These are phyloP conservation scores for Parathielavia hyrcaniae DNA, from an alignment of 495 filamentous ascomycete genomes.

Conservation along the genomic window DNA sequence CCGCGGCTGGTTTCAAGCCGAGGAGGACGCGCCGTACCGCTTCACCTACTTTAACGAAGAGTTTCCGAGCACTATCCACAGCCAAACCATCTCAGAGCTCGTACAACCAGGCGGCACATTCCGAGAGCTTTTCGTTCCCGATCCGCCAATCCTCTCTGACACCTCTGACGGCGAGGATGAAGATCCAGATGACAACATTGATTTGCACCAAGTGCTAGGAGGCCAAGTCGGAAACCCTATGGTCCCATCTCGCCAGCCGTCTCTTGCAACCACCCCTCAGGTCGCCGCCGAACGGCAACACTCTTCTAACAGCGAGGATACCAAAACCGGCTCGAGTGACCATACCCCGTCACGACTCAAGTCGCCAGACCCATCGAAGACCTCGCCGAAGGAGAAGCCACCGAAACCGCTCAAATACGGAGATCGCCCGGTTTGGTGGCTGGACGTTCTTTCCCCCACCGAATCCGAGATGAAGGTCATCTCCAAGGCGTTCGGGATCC, in stretches of 20 bases:
- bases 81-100: conserved; percentile 87
- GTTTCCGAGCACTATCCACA: conserved; percentile 88
- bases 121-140: conserved; percentile 67
- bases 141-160: conserved; percentile 48
- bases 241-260: conserved; percentile 35
- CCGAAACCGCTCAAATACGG: conserved; percentile 63
- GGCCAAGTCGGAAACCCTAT: conserved; percentile 27
- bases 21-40: conserved; percentile 86
- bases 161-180: conserved; percentile 58
- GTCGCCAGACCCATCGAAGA: conserved; percentile 24
- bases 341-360: conserved; percentile 20
- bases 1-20: conserved; percentile 76
- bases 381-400: conserved; percentile 27
- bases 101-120: conserved; percentile 79
- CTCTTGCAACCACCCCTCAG: conserved; percentile 28
- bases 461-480: conserved; percentile 89
- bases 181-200: conserved; percentile 33
- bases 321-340: conserved; percentile 17
- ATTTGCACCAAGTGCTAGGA: conserved; percentile 23
- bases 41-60: conserved; percentile 99
- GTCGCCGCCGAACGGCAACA: conserved; percentile 9
- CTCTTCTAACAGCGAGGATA: conserved; percentile 12
- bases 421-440: conserved; percentile 89
- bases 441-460: conserved; percentile 85
- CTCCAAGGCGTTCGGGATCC: conserved; percentile 87